These are phyloP conservation scores for Talaromyces marneffei DNA, from an alignment of 2,329 filamentous ascomycete species.

Conservation along the genomic window DNA sequence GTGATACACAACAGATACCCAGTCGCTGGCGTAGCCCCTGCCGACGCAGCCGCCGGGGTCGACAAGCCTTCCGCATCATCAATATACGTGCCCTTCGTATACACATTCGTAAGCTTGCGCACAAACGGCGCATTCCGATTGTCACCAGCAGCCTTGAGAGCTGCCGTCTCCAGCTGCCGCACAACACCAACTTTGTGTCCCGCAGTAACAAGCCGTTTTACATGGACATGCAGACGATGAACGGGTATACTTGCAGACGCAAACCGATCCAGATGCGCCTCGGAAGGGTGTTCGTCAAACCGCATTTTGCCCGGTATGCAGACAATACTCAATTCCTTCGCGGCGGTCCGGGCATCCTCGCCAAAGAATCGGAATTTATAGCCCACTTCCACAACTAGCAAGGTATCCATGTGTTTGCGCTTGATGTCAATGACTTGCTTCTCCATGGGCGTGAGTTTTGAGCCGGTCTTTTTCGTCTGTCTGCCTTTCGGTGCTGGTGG, in stretches of 20 bases:
- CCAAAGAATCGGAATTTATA: conserved; percentile 98
- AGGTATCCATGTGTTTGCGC: conserved; percentile 76
- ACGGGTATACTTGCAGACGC: conserved; percentile 94
- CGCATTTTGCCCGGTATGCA: conserved; percentile 94
- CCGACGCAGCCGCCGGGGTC: conserved; percentile 48
- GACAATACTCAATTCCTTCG: conserved; percentile 87
- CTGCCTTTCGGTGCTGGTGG: conserved; percentile 44
- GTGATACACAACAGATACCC: conserved; percentile 94
- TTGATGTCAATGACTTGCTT: conserved; percentile 93
- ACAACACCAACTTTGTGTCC: conserved; percentile 96
- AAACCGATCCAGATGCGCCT: conserved; percentile 86
- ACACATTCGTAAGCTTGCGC: conserved; percentile 88
- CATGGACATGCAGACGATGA: conserved; percentile 84
- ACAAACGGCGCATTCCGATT: conserved; percentile 90
- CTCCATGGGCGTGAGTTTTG: conserved; percentile 91
- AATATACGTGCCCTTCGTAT: conserved; percentile 96
- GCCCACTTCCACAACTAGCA: conserved; percentile 89
- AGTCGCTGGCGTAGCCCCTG: conserved; percentile 53
- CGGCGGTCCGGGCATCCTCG: conserved; percentile 82
- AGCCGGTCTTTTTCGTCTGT: conserved; percentile 62
- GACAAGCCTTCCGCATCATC: conserved; percentile 84
- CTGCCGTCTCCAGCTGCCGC: conserved; percentile 88
- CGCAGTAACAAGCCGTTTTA: conserved; percentile 83
- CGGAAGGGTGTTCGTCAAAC: conserved; percentile 89
- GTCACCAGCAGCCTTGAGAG: conserved; percentile 88